Percentiles rank a stretch among this genome's conserved stretches.
Evolutionary conservation across 805 yeast genomes (phyloP).

Genomic region (Wickerhamiella vanderwaltii): DNA sequence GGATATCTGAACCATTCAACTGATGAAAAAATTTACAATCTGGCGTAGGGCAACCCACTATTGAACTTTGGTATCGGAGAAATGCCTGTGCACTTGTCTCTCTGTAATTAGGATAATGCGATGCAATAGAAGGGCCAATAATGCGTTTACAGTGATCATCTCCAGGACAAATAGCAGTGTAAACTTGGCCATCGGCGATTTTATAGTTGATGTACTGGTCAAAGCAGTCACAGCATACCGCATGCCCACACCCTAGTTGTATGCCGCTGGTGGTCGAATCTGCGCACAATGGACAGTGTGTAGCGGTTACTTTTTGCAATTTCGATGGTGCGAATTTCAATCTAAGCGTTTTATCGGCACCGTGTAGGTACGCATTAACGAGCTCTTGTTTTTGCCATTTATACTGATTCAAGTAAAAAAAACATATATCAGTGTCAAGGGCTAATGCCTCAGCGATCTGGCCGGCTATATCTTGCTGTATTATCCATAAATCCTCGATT

Average conservation of each 20-base stretch:
- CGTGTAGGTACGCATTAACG: background rate
- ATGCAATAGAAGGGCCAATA: background rate
- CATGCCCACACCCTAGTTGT: conserved; percentile 56
- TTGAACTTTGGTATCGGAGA: background rate
- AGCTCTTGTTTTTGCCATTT: conserved; percentile 5
- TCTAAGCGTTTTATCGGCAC: background rate
- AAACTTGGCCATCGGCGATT: conserved; percentile 26
- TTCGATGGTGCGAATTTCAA: background rate
- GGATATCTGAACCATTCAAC: conserved; percentile 33
- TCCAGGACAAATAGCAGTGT: conserved; percentile 50
- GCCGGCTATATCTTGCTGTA: background rate
- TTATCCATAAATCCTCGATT: background rate
- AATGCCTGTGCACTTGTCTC: background rate
- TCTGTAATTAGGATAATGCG: background rate
- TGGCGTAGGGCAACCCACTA: conserved; percentile 55
- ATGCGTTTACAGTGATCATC: conserved; percentile 34
- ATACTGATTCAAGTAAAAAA: background rate
- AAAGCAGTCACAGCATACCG: conserved; percentile 61
- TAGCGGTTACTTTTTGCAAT: background rate
- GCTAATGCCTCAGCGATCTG: conserved; percentile 4
- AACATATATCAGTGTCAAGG: background rate
- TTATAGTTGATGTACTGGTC: conserved; percentile 42
- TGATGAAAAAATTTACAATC: conserved; percentile 57
- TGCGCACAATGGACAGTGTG: conserved; percentile 4
- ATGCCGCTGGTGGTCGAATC: conserved; percentile 3